Conservation (phyloP, 2,329 filamentous ascomycete species). For the Hypocrella siamensis region DNA sequence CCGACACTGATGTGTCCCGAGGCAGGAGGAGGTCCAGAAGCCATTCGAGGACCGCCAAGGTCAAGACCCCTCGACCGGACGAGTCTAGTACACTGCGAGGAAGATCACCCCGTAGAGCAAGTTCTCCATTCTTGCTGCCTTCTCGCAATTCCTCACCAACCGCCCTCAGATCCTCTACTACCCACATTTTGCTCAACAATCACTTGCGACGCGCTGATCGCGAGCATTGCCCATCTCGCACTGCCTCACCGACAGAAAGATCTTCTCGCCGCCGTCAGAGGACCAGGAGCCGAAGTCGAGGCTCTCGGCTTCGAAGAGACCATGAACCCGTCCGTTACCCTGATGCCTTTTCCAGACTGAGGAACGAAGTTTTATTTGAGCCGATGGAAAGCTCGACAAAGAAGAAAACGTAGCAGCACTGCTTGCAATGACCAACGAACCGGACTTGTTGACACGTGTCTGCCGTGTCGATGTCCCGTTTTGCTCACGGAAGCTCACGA, state of each 20-base stretch:
- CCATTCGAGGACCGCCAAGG: constrained; percentile 14
- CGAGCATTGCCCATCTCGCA: constrained; percentile 27
- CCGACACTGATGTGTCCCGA: constrained; percentile 15
- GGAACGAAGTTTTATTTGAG: constrained; percentile 17
- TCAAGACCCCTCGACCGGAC: constrained; percentile 17
- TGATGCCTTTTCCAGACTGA: constrained; percentile 16
- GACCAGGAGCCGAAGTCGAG: constrained; percentile 22
- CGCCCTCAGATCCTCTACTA: constrained; percentile 20
- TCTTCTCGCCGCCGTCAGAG: constrained; percentile 19
- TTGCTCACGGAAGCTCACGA: no score
- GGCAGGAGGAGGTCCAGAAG: constrained; percentile 25
- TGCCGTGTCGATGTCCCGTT: no score
- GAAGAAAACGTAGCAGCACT: not conserved
- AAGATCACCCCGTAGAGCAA: constrained; percentile 22
- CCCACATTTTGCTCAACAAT: constrained; percentile 23
- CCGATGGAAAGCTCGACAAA: constrained; percentile 2
- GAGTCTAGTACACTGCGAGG: constrained; percentile 27
- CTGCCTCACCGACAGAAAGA: constrained; percentile 18
- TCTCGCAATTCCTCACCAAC: constrained; percentile 19
- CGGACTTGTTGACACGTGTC: no score
- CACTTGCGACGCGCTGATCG: constrained; percentile 24
- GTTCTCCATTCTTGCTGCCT: constrained; percentile 16
- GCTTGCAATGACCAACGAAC: no score
- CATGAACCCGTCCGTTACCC: constrained; percentile 12
- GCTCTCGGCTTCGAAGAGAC: constrained; percentile 14